Conservation (phyloP, 257 asterid species). For the Nicotiana benthamiana region DNA sequence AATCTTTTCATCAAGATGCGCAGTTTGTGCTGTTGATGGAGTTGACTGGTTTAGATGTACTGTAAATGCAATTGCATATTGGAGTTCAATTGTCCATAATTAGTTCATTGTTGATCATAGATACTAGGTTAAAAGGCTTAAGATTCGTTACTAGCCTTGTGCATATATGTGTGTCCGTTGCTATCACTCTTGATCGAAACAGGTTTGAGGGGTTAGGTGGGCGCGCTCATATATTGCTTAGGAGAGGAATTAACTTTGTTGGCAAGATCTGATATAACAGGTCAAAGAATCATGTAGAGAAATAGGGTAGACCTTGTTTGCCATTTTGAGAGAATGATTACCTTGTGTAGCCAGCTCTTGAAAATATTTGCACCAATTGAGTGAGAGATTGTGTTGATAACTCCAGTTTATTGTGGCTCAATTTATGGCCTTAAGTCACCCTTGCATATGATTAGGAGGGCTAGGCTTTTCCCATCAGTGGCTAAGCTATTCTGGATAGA, state of each 20-base stretch:
- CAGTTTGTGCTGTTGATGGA: background rate
- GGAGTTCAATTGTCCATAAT: background rate
- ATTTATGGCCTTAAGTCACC: background rate
- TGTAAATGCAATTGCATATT: background rate
- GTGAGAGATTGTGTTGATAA: background rate
- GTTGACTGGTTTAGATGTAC: background rate
- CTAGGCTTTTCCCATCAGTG: background rate
- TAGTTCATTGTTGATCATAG: background rate
- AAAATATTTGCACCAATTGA: background rate
- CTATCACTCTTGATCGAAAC: background rate
- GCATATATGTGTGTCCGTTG: background rate
- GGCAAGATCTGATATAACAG: background rate
- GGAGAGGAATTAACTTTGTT: background rate
- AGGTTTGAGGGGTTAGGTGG: background rate
- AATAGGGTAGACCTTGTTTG: conserved; percentile 5
- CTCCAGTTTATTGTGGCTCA: background rate
- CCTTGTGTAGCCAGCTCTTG: background rate
- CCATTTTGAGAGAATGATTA: background rate
- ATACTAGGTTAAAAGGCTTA: background rate
- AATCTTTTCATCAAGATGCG: background rate
- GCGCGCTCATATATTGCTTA: background rate
- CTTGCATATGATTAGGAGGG: background rate
- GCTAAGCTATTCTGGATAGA: background rate
- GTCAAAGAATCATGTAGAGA: background rate
- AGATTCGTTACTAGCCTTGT: background rate